A percentile compares a stretch with the other conserved stretches of the same genome.
Evolutionary conservation across 176 grass and related monocot species (phyloP).

Genomic region (Rhipidocladum racemiflorum): DNA sequence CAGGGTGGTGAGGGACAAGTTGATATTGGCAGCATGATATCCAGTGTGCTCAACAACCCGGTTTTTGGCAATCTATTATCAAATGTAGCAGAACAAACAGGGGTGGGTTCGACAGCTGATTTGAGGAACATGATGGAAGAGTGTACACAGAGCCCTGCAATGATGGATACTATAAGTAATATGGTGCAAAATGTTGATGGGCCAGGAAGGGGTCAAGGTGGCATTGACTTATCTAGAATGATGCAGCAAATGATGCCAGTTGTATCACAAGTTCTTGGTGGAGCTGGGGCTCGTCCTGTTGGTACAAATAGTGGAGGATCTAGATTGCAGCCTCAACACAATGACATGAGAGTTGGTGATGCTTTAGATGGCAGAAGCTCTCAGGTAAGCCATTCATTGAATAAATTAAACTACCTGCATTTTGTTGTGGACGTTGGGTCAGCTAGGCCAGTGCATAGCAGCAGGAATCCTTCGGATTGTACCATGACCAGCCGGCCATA

Average conservation of each 20-base stretch:
- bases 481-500: neutral
- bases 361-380: constrained; percentile 2
- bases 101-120: constrained; percentile 52
- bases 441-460: neutral
- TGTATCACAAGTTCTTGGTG: constrained; percentile 74
- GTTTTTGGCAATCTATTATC: constrained; percentile 63
- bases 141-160: constrained; percentile 53
- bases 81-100: constrained; percentile 61
- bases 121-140: constrained; percentile 78
- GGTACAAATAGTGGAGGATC: constrained; percentile 27
- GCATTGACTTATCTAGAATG: constrained; percentile 83
- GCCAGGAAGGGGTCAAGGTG: constrained; percentile 49
- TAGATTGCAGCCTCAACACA: constrained; percentile 22
- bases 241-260: constrained; percentile 91
- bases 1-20: constrained; percentile 43
- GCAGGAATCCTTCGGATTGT: neutral
- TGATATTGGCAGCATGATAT: constrained; percentile 71
- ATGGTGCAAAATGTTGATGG: constrained; percentile 73
- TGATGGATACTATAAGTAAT: constrained; percentile 59
- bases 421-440: neutral
- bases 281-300: constrained; percentile 23
- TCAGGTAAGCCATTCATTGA: constrained; percentile 34
- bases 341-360: constrained; percentile 16
- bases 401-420: neutral
- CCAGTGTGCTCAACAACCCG: constrained; percentile 69